A percentile compares a stretch with the other conserved stretches of the same genome.
phyloP scores from a whole-genome alignment of 176 grass and related monocot species.

The Bromus sterilis region DNA sequence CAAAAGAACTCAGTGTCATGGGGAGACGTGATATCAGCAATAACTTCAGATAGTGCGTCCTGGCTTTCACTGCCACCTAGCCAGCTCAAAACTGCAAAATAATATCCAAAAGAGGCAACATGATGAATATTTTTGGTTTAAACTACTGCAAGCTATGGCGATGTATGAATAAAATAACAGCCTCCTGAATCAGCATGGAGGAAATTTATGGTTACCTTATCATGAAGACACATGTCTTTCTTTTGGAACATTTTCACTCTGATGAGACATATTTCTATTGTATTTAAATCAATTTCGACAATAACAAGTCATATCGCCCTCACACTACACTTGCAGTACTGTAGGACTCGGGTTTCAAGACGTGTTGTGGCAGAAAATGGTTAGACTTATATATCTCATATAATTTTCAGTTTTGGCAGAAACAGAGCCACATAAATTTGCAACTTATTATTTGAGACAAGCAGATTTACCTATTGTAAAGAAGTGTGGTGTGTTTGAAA shows the following conservation, averaged over 20 bases:
- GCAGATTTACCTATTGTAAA: slow-evolving; percentile 17
- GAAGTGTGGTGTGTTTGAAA: slow-evolving; percentile 9
- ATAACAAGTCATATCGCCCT: not conserved
- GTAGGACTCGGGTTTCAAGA: not conserved
- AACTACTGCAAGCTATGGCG: not conserved
- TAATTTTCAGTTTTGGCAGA: not conserved
- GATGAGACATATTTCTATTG: not conserved
- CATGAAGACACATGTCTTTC: not conserved
- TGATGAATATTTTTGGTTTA: not conserved
- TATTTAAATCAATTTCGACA: not conserved
- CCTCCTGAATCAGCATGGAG: too few species aligned
- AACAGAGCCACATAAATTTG: not conserved
- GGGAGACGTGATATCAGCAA: slow-evolving; percentile 11
- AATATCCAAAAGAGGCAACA: too few species aligned
- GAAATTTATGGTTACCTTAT: not conserved
- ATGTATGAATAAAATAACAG: not conserved
- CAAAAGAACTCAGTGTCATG: slow-evolving; percentile 4
- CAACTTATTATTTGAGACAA: not conserved
- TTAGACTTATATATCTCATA: not conserved
- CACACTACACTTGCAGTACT: not conserved
- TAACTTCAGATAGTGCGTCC: not conserved
- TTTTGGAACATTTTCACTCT: not conserved
- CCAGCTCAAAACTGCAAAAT: slow-evolving; percentile 9
- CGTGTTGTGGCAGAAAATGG: not conserved
- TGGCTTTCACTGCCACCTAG: not conserved